Evolutionary conservation across 2,329 filamentous ascomycete species (phyloP), one percentile per base, ranked within the genome.

Genomic region (Lasiodiplodia theobromae): DNA sequence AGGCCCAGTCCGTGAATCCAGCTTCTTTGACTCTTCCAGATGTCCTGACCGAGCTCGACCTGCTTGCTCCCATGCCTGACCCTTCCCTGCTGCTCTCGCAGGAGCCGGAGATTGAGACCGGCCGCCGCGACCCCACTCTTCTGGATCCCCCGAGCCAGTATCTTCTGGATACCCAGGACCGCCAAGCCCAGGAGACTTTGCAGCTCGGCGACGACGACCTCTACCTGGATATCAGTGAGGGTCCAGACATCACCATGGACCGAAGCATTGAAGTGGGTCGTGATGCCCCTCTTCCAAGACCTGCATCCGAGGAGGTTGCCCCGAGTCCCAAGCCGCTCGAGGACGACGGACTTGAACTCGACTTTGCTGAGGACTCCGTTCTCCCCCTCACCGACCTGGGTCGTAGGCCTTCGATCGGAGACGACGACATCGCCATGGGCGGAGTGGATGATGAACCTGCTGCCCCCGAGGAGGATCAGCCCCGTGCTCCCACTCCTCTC

Each of bases 21-120:
- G 93, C 94, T 78, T 91, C 93, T 34, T 87, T 98, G 71, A 92
- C 95, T 75, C 87, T 99, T 67, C 94, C 94, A 7, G 96, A 99
- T 82, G 91, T 91, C 66, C 92, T 99, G 73, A 98, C 96, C 12
- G 94, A 96, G 71, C 92, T 96, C 70, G 96, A 99, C 77, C 86
- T 97, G 28, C 92, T 97, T 38, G 92, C 82, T 16, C 82, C 84
- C 3, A 80, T 96, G 71, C 94, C 94, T 10, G 95, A 97, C 81
- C 91, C 94, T 5, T 92, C 92, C 44, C 90, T 96, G 79, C 87
- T 97, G 10, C 83, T 97, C 66, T 90, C 92, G 12, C 91, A 93
- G 75, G 87, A 92, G 89, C 71, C 84, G 86, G 58, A 71, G 49
- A 68, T 79, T 11, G 76, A 91, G 72, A 88, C 88, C 73, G 72